Conservation (phyloP, 2,329 filamentous ascomycete genomes). For the Cladosporium cucumerinum region DNA sequence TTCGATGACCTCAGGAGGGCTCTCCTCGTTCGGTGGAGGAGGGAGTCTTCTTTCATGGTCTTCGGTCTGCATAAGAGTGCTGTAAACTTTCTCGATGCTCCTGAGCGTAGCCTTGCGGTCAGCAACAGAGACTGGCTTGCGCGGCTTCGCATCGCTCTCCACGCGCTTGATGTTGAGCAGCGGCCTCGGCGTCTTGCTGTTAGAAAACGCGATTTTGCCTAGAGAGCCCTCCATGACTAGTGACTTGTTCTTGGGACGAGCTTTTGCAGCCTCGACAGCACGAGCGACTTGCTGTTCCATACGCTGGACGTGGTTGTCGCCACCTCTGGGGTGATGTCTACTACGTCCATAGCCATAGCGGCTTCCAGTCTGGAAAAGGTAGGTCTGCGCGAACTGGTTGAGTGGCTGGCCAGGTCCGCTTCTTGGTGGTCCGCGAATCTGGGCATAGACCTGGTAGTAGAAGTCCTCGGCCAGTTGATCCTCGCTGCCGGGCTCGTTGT, state of each 20-base stretch:
- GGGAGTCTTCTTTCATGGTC: constrained; percentile 84
- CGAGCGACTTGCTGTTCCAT: constrained; percentile 99
- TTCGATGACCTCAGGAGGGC: constrained; percentile 66
- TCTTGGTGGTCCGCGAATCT: constrained; percentile 78
- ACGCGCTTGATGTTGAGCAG: constrained; percentile 92
- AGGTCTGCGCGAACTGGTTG: constrained; percentile 96
- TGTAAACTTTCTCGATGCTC: constrained; percentile 86
- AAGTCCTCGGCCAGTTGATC: constrained; percentile 87
- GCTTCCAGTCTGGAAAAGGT: constrained; percentile 90
- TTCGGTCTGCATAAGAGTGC: constrained; percentile 86
- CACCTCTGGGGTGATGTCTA: constrained; percentile 72
- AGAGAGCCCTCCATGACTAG: constrained; percentile 93
- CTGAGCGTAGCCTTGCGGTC: constrained; percentile 80
- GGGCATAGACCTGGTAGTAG: constrained; percentile 96
- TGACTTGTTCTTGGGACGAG: constrained; percentile 96
- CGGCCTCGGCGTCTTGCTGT: constrained; percentile 94
- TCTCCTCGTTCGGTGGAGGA: constrained; percentile 60
- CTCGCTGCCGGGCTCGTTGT: constrained; percentile 70
- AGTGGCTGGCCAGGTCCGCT: constrained; percentile 91
- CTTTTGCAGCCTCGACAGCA: constrained; percentile 94
- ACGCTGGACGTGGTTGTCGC: constrained; percentile 95
- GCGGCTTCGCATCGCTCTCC: constrained; percentile 57
- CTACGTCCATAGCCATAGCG: constrained; percentile 65
- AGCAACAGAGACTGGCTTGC: constrained; percentile 55
- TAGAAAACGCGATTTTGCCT: constrained; percentile 98